These are phyloP conservation scores for Globisporangium spiculum DNA, from an alignment of 352 stramenopile genomes.

Conservation along the genomic window DNA sequence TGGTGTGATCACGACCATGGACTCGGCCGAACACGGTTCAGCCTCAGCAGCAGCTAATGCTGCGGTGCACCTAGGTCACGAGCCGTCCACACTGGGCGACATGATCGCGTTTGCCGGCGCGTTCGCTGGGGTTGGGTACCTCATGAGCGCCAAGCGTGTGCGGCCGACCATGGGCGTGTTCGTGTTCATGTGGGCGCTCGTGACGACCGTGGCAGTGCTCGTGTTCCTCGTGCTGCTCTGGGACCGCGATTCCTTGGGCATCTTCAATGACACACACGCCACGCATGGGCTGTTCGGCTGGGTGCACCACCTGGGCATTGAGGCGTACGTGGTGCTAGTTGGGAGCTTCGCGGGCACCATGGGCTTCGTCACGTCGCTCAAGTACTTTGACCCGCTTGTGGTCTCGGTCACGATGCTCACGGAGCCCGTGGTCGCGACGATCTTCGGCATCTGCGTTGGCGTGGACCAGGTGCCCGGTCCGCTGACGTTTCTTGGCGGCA, in stretches of 20 bases:
- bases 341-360: conserved; percentile 47
- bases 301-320: conserved; percentile 44
- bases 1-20: conserved; percentile 37
- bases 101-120: conserved; percentile 54
- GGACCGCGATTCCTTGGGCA: conserved; percentile 12
- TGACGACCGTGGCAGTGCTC: conserved; percentile 29
- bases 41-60: background rate
- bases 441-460: conserved; percentile 41
- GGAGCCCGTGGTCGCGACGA: conserved; percentile 47
- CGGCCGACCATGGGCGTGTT: conserved; percentile 34
- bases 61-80: background rate
- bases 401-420: conserved; percentile 56
- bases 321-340: conserved; percentile 48
- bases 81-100: conserved; percentile 27
- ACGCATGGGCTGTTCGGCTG: conserved; percentile 39
- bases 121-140: conserved; percentile 44
- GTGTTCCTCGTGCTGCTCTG: conserved; percentile 31
- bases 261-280: conserved; percentile 6
- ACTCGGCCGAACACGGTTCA: conserved; percentile 11
- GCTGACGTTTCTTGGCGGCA: conserved; percentile 41
- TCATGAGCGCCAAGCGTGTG: conserved; percentile 43
- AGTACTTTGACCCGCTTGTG: conserved; percentile 61
- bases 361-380: conserved; percentile 50
- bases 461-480: conserved; percentile 33
- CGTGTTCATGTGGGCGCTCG: conserved; percentile 42